These are phyloP conservation scores for Metarhizium brunneum DNA, from an alignment of 2,329 filamentous ascomycete species.

Conservation along the genomic window DNA sequence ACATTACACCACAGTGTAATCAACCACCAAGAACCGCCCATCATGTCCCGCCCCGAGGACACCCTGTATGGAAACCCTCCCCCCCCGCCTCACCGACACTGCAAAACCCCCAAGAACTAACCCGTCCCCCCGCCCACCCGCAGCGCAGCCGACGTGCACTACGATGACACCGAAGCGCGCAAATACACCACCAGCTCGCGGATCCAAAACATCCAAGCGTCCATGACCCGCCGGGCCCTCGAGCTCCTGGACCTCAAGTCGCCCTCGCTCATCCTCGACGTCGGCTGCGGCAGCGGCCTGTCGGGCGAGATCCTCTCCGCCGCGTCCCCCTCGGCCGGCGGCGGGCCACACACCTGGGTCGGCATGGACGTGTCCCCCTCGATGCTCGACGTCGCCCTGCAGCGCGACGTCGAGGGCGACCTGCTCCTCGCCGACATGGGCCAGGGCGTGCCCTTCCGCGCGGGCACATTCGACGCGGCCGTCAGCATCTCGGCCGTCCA, in stretches of 20 bases:
- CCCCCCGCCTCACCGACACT: constrained; percentile 12
- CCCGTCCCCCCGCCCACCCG: neutral
- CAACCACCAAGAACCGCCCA: constrained; percentile 19
- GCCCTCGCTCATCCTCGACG: constrained; percentile 84
- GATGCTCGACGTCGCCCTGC: constrained; percentile 95
- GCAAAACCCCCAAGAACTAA: neutral
- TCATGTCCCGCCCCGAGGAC: constrained; percentile 96
- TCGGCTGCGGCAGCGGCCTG: constrained; percentile 93
- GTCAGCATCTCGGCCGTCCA: constrained; percentile 95
- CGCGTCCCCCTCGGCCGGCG: constrained; percentile 51
- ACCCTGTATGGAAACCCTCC: constrained; percentile 53
- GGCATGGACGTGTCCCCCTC: constrained; percentile 90
- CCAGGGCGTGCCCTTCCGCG: constrained; percentile 87
- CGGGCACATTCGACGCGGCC: constrained; percentile 88
- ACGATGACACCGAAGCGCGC: constrained; percentile 88
- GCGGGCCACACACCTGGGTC: constrained; percentile 89
- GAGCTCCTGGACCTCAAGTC: constrained; percentile 73
- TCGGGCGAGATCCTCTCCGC: constrained; percentile 86
- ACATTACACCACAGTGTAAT: neutral
- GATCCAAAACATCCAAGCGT: constrained; percentile 89
- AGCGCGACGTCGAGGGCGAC: constrained; percentile 87
- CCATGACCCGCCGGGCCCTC: constrained; percentile 89
- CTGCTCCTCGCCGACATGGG: constrained; percentile 92
- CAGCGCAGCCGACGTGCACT: constrained; percentile 92
- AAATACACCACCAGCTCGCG: constrained; percentile 97